Base-by-base conservation (phyloP, 2,329 filamentous ascomycete genomes). In the Trichoderma afroharzianum region DNA sequence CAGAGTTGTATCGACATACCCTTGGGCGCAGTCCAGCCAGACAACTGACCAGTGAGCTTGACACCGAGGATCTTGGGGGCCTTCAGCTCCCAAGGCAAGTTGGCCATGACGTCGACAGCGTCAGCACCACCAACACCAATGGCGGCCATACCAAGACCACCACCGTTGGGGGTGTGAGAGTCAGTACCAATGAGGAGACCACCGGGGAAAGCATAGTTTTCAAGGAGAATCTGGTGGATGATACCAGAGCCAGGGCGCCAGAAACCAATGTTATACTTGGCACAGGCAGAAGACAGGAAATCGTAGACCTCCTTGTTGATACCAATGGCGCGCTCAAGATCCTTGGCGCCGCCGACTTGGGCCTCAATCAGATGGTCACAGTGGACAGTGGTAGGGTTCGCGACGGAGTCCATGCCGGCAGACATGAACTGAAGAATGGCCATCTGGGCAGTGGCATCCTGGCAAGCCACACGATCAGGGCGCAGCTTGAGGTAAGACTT, bases 231-330 rank as follows among this genome's bases (percentile, higher is more conserved):
- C 88, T 98, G 96, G 87, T 99, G 96, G 79, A 99, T 99, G 83
- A 98, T 99, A 88, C 96, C 96, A 82, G 95, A 98, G 78, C 96
- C 96, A 76, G 96, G 96, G 84, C 90, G 94, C 96, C 96, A 99
- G 92, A 98, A 98, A 87, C 96, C 96, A 83, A 98, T 98, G 89
- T 98, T 95, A 89, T 98, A 99, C 88, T 98, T 99, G 81, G 95
- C 95, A 83, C 95, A 98, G 76, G 95, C 93, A 74, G 91, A 91
- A 74, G 94, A 90, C 81, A 99, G 86, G 89, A 99, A 99, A 85
- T 98, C 93, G 86, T 98, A 99, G 78, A 99, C 96, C 85, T 98
- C 95, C 89, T 97, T 97, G 91, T 98, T 98, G 86, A 97, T 97
- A 78, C 91, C 89, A 80, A 95, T 87, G 78, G 96, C 96, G 80